Conservation (phyloP, 192 early-diverging fungal species). For the Podila clonocystis region DNA sequence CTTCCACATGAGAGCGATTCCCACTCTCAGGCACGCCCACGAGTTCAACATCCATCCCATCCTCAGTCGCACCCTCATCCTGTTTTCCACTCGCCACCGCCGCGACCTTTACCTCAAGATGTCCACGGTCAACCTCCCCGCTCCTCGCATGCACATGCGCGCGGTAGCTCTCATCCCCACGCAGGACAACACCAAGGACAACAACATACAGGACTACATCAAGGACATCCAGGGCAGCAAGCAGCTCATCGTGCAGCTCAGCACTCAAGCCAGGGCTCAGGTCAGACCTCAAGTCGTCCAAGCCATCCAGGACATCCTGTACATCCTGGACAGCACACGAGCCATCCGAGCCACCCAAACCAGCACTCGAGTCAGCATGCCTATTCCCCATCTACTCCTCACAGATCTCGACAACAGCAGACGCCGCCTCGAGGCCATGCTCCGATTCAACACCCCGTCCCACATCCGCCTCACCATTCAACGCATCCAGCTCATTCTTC, state of each 20-base stretch:
- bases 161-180: too few relatives aligned
- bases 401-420: not conserved
- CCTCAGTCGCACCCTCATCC: not conserved
- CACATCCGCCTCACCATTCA: not conserved
- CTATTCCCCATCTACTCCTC: not conserved
- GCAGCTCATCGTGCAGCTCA: too few relatives aligned
- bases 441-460: not conserved
- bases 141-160: too few relatives aligned
- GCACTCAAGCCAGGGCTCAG: too few relatives aligned
- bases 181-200: too few relatives aligned
- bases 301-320: not conserved
- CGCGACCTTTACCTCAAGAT: not conserved
- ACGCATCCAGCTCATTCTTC: too few relatives aligned
- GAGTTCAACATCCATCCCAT: not conserved
- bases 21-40: not conserved
- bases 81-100: not conserved
- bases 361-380: not conserved
- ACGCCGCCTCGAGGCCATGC: not conserved
- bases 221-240: too few relatives aligned
- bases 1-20: slow-evolving; percentile 17
- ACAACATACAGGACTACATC: too few relatives aligned
- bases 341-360: not conserved
- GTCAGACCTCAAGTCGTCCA: too few relatives aligned
- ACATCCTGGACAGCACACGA: not conserved
- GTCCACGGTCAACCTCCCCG: too few relatives aligned